phyloP scores from a whole-genome alignment of 2,329 filamentous ascomycete species.

The Monosporascus ibericus region DNA sequence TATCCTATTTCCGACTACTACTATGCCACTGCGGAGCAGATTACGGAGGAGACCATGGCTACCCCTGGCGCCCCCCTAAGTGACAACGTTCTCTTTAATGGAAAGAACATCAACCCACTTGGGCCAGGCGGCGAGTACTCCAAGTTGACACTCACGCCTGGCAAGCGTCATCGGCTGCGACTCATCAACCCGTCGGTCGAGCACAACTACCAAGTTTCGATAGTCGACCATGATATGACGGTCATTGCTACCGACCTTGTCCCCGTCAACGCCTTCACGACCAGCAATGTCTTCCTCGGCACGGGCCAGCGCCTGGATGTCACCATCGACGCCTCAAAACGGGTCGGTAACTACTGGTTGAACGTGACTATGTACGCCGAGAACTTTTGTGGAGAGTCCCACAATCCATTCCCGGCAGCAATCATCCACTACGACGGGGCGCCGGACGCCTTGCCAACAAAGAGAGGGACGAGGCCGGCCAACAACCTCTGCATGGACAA shows the following conservation, averaged over 20 bases:
- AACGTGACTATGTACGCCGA: constrained; percentile 16
- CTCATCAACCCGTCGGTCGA: constrained; percentile 45
- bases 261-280: constrained; percentile 43
- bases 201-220: constrained; percentile 43
- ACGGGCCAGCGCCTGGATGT: constrained; percentile 41
- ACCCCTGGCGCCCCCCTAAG: constrained; percentile 15
- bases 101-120: constrained; percentile 28
- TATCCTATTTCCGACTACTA: constrained; percentile 50
- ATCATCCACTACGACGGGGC: constrained; percentile 14
- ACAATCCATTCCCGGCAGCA: constrained; percentile 12
- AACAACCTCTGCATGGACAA: constrained; percentile 11
- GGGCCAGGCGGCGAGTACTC: constrained; percentile 25
- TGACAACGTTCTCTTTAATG: constrained; percentile 38
- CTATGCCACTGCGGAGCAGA: constrained; percentile 28
- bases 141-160: constrained; percentile 26
- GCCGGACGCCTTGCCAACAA: constrained; percentile 8
- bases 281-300: constrained; percentile 42
- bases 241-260: constrained; percentile 51
- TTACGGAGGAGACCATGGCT: constrained; percentile 10
- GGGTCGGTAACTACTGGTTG: constrained; percentile 23
- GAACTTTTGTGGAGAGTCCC: constrained; percentile 11
- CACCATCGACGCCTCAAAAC: constrained; percentile 34
- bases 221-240: constrained; percentile 45
- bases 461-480: constrained; percentile 6
- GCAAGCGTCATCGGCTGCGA: constrained; percentile 41